Base-by-base conservation (phyloP, 306 rosid genomes). In the Prosopis cineraria region DNA sequence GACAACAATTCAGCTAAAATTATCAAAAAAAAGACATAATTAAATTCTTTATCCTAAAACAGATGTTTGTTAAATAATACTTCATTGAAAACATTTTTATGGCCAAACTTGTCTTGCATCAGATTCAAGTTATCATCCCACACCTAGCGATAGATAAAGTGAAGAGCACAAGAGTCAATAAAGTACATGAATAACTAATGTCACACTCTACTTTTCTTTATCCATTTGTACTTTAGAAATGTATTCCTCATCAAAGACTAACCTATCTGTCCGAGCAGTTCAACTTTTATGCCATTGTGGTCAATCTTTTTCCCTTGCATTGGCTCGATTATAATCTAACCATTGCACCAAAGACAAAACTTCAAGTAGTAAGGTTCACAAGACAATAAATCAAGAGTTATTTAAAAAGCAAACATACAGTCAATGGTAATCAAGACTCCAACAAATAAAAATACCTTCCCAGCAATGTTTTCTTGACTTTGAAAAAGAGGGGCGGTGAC, bases 261-360 rank as follows among this genome's bases (percentile, higher is more conserved):
- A 93, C 99, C 99, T 79, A 95, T 95, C 83, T 95, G 99, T 74
- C 99, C 99, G 16, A 95, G 98, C 60, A 95, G 98, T 90, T 95
- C 99, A 50, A 93, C 93, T 85, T 95, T 93, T 64, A 95, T 87
- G 29, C 98, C 99, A 83, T 95, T 95, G 89, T 95, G 99, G 72
- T 95, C 98, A 60, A 95, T 83, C 84, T 91, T 95, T 86, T 93
- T 95, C 83, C 98, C 99, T 83, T 91, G 99, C 89, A 93, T 74
- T 68, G 98, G 99, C 79, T 95, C 98, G 69, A 95, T 78, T 36
- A 91, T 84, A 72, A 93, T 84, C 99, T 93, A 83, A 77, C 75
- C 40, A 80, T 58, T 66, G 79, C 45, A 84, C 70, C 78, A 82
- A 9, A 48, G 45, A 56, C 41, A 70, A 75, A 70, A 30, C 43